Evolutionary conservation across 1,284 basidiomycete genomes (phyloP), one percentile per base, ranked within the genome.

Genomic region (Cutaneotrichosporon arboriforme): DNA sequence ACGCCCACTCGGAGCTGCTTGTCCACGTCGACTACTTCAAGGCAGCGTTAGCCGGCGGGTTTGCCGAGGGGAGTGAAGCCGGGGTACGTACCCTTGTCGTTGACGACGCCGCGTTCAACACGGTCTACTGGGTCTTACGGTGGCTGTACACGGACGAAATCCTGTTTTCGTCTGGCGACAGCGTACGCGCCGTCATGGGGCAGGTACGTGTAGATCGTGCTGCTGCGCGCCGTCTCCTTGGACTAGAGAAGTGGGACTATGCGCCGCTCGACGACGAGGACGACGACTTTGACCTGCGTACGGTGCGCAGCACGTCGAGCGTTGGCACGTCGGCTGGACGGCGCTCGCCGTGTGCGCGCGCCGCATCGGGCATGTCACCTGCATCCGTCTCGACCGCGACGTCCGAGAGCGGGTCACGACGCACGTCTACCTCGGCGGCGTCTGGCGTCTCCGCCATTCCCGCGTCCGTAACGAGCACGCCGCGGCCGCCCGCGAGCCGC

Each of bases 51-150:
- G 77, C 80, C 26, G 87, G 85, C 0, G 81, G 83, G 0, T 90
- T 88, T 65, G 72, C 81, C 5, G 86, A 88, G 69, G 82, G 78
- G 43, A 61, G 65, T 3, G 52, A 50, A 14, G 46, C 50, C 2
- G 54, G 56, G 1, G 46, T 66, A 2, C 39, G 51, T 12, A 84
- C 83, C 1, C 74, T 90, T 40, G 75, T 85, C 22, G 85, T 90
- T 10, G 85, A 88, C 62, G 88, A 90, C 69, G 86, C 86, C 8
- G 86, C 87, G 60, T 91, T 86, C 62, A 81, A 83, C 45, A 88
- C 87, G 0, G 81, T 88, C 4, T 90, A 88, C 68, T 90, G 87
- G 87, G 74, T 90, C 47, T 72, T 90, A 18, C 57, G 61, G 51
- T 70, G 53, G 73, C 82, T 88, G 36, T 90, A 90, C 65, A 84